Evolutionary conservation across 805 yeast genomes (phyloP).

Genomic region (Ogataea pini): DNA sequence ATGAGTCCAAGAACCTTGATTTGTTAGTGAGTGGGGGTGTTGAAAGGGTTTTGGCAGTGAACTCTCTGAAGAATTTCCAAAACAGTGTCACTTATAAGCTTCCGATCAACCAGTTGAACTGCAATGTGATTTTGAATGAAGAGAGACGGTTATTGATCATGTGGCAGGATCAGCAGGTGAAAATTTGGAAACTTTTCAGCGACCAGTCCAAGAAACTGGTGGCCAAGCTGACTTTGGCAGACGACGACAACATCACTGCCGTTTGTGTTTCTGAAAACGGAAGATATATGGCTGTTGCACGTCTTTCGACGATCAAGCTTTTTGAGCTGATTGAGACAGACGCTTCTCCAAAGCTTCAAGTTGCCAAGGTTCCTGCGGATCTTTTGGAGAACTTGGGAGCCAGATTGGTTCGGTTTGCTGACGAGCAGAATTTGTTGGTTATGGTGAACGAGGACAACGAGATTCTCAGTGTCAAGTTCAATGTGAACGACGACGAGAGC

Average conservation of each 20-base stretch:
- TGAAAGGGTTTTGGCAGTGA: constrained; percentile 67
- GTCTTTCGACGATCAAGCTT: constrained; percentile 65
- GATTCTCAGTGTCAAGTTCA: constrained; percentile 35
- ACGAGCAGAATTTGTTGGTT: constrained; percentile 44
- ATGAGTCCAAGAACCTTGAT: constrained; percentile 66
- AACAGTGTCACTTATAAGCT: constrained; percentile 74
- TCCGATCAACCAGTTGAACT: constrained; percentile 42
- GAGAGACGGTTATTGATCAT: constrained; percentile 55
- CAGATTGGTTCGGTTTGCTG: constrained; percentile 49
- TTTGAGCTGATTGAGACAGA: constrained; percentile 56
- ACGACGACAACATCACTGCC: constrained; percentile 76
- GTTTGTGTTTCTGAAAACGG: constrained; percentile 70
- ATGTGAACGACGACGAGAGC: constrained; percentile 41
- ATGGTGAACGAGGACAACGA: constrained; percentile 65
- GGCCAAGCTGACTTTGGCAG: constrained; percentile 63
- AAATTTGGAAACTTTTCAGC: constrained; percentile 65
- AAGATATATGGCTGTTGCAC: constrained; percentile 66
- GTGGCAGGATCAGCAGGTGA: constrained; percentile 83
- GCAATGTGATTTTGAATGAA: constrained; percentile 41
- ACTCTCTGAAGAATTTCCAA: constrained; percentile 64
- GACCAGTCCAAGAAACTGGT: constrained; percentile 54
- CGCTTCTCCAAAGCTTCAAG: constrained; percentile 37
- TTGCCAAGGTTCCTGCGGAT: constrained; percentile 53
- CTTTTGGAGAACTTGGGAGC: constrained; percentile 51
- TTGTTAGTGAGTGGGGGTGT: constrained; percentile 82